Conservation (phyloP, 345 rosid genomes). For the Luvunga scandens region DNA sequence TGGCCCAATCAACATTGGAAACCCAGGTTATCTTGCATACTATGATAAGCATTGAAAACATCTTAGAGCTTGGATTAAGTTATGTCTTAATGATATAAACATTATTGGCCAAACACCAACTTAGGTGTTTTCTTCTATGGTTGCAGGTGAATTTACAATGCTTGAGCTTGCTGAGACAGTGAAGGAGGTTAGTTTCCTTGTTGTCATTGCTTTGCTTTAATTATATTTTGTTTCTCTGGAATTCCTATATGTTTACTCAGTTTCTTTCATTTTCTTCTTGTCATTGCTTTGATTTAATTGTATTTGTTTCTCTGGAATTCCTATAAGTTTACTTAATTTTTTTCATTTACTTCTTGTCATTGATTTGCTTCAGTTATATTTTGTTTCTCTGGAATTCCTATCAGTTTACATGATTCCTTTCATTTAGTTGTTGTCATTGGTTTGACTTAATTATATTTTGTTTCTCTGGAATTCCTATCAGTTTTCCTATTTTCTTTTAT, state of each 20-base stretch:
- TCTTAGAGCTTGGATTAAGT: not conserved
- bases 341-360: not conserved
- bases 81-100: too few relatives aligned
- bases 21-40: constrained; percentile 57
- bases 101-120: not conserved
- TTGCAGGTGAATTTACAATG: constrained; percentile 87
- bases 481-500: not conserved
- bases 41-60: not conserved
- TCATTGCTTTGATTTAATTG: too few relatives aligned
- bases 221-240: not conserved
- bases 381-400: not conserved
- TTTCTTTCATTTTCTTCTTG: not conserved
- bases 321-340: not conserved
- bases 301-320: not conserved
- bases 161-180: constrained; percentile 86
- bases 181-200: constrained; percentile 63
- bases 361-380: not conserved
- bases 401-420: not conserved
- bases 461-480: not conserved
- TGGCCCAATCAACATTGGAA: constrained; percentile 96
- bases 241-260: not conserved
- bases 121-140: not conserved
- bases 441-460: not conserved
- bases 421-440: not conserved
- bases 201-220: not conserved